Evolutionary conservation across 768 basidiomycete species (phyloP).

Genomic region (Kwoniella sp.): DNA sequence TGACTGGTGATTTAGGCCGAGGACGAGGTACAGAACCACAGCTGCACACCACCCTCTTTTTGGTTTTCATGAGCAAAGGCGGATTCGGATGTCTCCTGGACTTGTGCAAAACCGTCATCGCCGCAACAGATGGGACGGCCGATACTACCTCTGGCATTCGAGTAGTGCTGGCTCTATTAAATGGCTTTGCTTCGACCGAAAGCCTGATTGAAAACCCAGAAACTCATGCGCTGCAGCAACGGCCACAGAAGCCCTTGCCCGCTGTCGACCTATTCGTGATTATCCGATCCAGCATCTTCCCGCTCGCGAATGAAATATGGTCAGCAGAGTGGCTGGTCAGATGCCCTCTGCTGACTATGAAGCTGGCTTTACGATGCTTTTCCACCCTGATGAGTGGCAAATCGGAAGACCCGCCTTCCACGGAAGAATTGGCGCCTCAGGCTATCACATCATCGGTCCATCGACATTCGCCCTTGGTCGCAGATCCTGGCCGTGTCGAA

Average conservation of each 20-base stretch:
- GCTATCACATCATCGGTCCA: conserved; percentile 26
- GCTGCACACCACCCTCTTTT: conserved; percentile 76
- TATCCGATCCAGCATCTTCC: conserved; percentile 66
- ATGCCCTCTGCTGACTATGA: conserved; percentile 69
- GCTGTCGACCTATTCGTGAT: conserved; percentile 80
- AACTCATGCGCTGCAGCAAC: conserved; percentile 65
- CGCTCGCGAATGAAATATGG: conserved; percentile 70
- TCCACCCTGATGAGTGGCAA: conserved; percentile 78
- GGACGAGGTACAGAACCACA: conserved; percentile 71
- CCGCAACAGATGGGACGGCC: background rate
- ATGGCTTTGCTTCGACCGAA: conserved; percentile 71
- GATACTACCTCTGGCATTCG: conserved; percentile 18
- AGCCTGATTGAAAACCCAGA: conserved; percentile 81
- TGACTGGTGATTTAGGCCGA: conserved; percentile 44
- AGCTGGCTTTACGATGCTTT: conserved; percentile 69
- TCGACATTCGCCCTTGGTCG: conserved; percentile 51
- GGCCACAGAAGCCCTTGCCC: conserved; percentile 58
- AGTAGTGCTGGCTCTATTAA: conserved; percentile 64
- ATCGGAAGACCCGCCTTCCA: conserved; percentile 64
- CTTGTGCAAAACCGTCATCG: conserved; percentile 4
- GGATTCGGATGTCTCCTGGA: conserved; percentile 54
- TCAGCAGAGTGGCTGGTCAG: conserved; percentile 70
- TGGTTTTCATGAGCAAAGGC: conserved; percentile 65
- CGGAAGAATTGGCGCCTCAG: conserved; percentile 30
- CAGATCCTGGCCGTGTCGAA: conserved; percentile 72